Conservation (phyloP, 441 rosid genomes). For the Hura crepitans region DNA sequence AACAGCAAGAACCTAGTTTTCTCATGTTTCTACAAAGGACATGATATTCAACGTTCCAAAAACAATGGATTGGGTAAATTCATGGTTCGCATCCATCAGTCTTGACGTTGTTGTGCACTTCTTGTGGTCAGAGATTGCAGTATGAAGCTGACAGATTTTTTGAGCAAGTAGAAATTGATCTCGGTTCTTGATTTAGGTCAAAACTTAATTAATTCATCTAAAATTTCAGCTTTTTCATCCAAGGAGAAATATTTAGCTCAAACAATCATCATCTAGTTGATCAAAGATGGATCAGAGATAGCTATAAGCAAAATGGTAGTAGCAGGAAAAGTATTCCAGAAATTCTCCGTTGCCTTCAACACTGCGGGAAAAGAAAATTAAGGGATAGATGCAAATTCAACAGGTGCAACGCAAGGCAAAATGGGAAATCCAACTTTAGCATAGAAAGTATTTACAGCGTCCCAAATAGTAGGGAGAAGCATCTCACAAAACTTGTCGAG, state of each 20-base stretch:
- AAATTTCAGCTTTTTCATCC: background rate
- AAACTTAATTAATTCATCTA: background rate
- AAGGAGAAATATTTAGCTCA: background rate
- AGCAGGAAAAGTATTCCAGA: no score
- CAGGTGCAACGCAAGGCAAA: slow-evolving; percentile 1
- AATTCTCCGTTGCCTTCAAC: no score
- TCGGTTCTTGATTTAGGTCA: slow-evolving; percentile 19
- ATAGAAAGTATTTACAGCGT: slow-evolving; percentile 25
- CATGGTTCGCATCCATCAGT: slow-evolving; percentile 13
- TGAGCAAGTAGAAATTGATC: slow-evolving; percentile 3
- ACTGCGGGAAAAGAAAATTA: no score
- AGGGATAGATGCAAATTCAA: no score
- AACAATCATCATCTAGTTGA: background rate
- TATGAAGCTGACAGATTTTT: background rate
- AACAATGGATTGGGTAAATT: background rate
- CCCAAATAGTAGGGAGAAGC: slow-evolving; percentile 14
- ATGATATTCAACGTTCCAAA: no score
- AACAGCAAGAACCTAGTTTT: no score
- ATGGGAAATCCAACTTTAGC: slow-evolving; percentile 21
- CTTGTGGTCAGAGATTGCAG: background rate
- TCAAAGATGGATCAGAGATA: slow-evolving; percentile 13
- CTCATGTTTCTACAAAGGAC: no score
- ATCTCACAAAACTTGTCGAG: background rate
- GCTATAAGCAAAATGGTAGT: no score
- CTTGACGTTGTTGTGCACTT: background rate